Evolutionary conservation across 257 asterid genomes (phyloP), one percentile per base, ranked within the genome.

Genomic region (Penstemon newberryi): DNA sequence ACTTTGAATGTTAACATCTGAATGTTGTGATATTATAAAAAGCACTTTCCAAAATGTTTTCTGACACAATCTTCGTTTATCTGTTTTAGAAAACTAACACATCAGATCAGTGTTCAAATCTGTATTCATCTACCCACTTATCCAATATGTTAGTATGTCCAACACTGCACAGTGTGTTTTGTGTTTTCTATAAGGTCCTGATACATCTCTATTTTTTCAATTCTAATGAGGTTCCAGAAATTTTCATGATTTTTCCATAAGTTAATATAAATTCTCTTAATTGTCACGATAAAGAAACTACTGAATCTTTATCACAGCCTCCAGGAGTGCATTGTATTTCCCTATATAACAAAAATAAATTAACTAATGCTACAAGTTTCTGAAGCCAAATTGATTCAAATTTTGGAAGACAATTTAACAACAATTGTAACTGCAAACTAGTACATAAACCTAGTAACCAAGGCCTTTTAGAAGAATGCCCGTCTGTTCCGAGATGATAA

Each of bases 381-480:
- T 39, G 37, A 10, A 5, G 6, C 44, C 38, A 54, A n/a, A 54
- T 11, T 54, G 38, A 10, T 56, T 3, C 52, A 4, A 7, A 46
- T 5, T 7, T 46, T 46, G 38, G 54, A 13, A 38, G 60, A 7
- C 51, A 67, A 6, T 10, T 13, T n/a, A 47, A 56, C 25, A 6
- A 25, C 10, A 47, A 36, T 46, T 49, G 44, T 42, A 36, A 54
- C 51, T 47, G 8, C 71, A 44, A 65, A 63, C 8, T 25, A 55
- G 61, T 13, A 60, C 57, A 67, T 60, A 67, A 50, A 40, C 62
- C 67, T 39, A 10, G 50, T 7, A 57, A 68, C 49, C 44, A 42
- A 46, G 12, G 52, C n/a, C 52, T 46, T 7, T 1, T 55, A 55
- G 65, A 50, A 12, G 25, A 33, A 46, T 46, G 60, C 41, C 10